Evolutionary conservation across 805 yeast species (phyloP).

Genomic region (Spencermartinsiella europaea): DNA sequence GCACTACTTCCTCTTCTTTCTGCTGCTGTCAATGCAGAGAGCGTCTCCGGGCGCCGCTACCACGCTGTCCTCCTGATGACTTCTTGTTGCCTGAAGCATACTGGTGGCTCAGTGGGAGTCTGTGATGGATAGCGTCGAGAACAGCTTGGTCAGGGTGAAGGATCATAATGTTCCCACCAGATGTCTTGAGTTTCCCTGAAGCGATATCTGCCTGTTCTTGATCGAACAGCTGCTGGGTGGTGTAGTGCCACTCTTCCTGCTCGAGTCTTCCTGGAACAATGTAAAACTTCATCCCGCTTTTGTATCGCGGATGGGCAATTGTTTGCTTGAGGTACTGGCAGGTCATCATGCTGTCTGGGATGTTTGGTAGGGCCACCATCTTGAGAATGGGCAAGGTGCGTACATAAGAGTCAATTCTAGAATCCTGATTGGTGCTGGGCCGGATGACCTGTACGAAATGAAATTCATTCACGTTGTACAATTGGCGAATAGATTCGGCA

Average conservation of each 20-base stretch:
- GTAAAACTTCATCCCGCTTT: constrained; percentile 58
- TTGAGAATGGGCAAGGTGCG: constrained; percentile 16
- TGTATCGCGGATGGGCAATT: constrained; percentile 59
- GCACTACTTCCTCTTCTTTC: too few relatives aligned
- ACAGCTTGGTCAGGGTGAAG: background rate
- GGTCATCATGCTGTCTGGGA: constrained; percentile 18
- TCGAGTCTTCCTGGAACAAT: constrained; percentile 39
- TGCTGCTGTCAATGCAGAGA: too few relatives aligned
- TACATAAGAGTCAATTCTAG: background rate
- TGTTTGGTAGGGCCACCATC: constrained; percentile 14
- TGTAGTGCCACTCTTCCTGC: constrained; percentile 12
- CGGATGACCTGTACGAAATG: constrained; percentile 20
- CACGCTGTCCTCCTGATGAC: too few relatives aligned
- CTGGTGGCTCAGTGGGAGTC: background rate
- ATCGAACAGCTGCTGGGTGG: constrained; percentile 5
- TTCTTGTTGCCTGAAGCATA: too few relatives aligned
- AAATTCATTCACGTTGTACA: constrained; percentile 11
- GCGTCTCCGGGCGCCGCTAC: too few relatives aligned
- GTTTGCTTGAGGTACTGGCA: constrained; percentile 50
- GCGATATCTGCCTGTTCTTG: constrained; percentile 13
- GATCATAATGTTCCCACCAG: background rate
- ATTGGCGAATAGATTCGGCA: constrained; percentile 10
- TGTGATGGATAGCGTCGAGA: background rate
- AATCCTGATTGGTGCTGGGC: constrained; percentile 10
- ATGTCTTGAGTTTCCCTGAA: constrained; percentile 4